Percentiles rank a stretch among this genome's conserved stretches.
phyloP scores from a whole-genome alignment of 2,329 filamentous ascomycete genomes.

The Hypoxylon sp. region DNA sequence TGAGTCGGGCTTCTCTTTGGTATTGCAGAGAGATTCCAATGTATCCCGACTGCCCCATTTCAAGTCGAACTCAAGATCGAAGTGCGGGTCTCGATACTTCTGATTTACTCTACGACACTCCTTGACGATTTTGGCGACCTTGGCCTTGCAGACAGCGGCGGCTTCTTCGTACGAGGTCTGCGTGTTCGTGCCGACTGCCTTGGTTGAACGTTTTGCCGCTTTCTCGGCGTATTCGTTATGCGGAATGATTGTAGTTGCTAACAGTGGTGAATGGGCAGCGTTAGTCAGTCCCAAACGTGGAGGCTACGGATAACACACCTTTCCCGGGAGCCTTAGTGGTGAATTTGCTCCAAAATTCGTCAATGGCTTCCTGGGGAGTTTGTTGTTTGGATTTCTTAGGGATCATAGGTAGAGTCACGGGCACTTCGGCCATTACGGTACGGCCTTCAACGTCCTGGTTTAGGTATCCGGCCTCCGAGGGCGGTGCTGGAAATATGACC shows the following conservation, averaged over 20 bases:
- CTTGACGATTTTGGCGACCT: constrained; percentile 72
- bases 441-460: constrained; percentile 39
- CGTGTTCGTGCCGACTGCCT: constrained; percentile 67
- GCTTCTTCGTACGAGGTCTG: constrained; percentile 81
- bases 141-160: constrained; percentile 75
- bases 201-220: constrained; percentile 69
- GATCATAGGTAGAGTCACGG: constrained; percentile 38
- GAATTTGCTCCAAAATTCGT: constrained; percentile 82
- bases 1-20: constrained; percentile 40
- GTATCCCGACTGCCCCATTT: constrained; percentile 70
- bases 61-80: constrained; percentile 85
- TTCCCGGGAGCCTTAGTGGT: constrained; percentile 79
- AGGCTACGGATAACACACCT: constrained; percentile 57
- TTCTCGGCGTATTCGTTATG: constrained; percentile 75
- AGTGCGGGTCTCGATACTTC: constrained; percentile 89
- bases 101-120: constrained; percentile 84
- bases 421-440: constrained; percentile 46
- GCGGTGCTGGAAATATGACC: constrained; percentile 20
- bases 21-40: constrained; percentile 62
- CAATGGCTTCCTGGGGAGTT: constrained; percentile 76
- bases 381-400: constrained; percentile 63
- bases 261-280: not conserved
- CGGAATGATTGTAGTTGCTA: constrained; percentile 78
- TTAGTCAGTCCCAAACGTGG: not conserved
- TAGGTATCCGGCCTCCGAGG: constrained; percentile 45